Percentiles rank a stretch among this genome's conserved stretches.
These are phyloP conservation scores for Pleurostoma richardsiae DNA, from an alignment of 2,329 filamentous ascomycete genomes.

Conservation along the genomic window DNA sequence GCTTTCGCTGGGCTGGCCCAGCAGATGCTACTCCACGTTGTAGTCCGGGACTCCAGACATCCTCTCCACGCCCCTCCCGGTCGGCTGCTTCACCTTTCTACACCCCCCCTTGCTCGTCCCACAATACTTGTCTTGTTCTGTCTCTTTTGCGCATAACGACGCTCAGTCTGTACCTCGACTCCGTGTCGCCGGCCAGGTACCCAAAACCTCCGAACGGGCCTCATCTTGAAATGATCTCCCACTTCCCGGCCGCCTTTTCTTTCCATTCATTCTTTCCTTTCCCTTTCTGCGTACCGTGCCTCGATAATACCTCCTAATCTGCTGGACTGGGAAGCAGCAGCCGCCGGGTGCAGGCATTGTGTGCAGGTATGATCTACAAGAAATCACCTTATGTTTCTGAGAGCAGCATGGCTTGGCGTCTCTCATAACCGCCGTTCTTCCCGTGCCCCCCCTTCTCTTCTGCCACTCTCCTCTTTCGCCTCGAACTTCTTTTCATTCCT, in stretches of 20 bases:
- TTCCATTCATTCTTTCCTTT: conserved; percentile 1
- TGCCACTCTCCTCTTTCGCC: conserved; percentile 9
- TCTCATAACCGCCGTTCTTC: conserved; percentile 22
- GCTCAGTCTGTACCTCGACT: too few relatives aligned
- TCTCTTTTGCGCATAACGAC: neutral
- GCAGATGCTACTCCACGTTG: too few relatives aligned
- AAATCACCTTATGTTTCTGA: conserved; percentile 33
- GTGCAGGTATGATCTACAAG: conserved; percentile 37
- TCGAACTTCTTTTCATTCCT: conserved; percentile 9
- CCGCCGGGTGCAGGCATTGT: conserved; percentile 26
- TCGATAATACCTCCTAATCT: conserved; percentile 3
- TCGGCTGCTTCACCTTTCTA: neutral
- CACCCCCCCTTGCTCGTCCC: neutral
- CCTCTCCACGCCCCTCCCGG: neutral
- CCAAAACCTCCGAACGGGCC: conserved; percentile 9
- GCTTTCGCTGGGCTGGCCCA: too few relatives aligned
- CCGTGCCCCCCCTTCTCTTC: conserved; percentile 14
- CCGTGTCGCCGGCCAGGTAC: neutral
- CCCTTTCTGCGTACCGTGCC: neutral
- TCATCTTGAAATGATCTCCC: conserved; percentile 7
- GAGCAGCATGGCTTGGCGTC: conserved; percentile 25
- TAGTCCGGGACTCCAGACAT: neutral
- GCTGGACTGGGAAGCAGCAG: conserved; percentile 10
- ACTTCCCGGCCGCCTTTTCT: conserved; percentile 3
- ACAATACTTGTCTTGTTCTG: conserved; percentile 4